A percentile compares a stretch with the other conserved stretches of the same genome.
These are phyloP conservation scores for Narthecium ossifragum DNA, from an alignment of 106 monocot species.

Conservation along the genomic window DNA sequence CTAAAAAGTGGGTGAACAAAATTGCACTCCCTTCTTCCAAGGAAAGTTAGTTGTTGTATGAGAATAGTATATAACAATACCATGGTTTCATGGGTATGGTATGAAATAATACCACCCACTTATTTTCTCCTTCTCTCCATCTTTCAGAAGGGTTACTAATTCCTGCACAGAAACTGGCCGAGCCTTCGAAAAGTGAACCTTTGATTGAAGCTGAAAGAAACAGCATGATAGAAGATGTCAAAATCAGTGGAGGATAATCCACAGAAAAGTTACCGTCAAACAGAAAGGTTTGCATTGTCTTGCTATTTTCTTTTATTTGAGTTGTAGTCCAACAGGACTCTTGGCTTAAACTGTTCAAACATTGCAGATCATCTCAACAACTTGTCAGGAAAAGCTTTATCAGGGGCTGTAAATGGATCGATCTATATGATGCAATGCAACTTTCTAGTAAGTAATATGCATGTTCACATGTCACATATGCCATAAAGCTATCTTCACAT, in stretches of 20 bases:
- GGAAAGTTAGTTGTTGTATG: too few relatives aligned
- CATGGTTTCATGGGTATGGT: too few relatives aligned
- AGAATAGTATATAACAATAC: too few relatives aligned
- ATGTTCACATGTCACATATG: too few relatives aligned
- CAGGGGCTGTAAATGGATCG: conserved; percentile 30
- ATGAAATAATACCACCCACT: too few relatives aligned
- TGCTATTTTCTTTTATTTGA: too few relatives aligned
- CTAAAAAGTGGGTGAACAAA: too few relatives aligned
- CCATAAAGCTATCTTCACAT: neutral
- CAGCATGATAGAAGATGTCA: conserved; percentile 4
- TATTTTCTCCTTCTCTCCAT: too few relatives aligned
- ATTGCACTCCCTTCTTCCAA: too few relatives aligned
- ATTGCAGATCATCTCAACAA: conserved; percentile 67
- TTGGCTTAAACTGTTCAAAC: neutral
- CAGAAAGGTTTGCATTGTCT: conserved; percentile 42
- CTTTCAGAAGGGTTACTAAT: too few relatives aligned
- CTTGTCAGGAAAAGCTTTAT: conserved; percentile 76
- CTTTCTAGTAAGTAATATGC: conserved; percentile 27
- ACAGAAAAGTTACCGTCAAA: conserved; percentile 60
- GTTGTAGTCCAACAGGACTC: neutral
- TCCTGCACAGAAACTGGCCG: neutral
- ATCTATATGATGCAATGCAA: conserved; percentile 31
- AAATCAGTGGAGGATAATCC: conserved; percentile 9
- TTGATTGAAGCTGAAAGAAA: neutral
- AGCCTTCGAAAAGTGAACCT: conserved; percentile 1